Evolutionary conservation across 2,329 filamentous ascomycete species (phyloP), one percentile per base, ranked within the genome.

Genomic region (Monilinia vaccinii-corymbosi): DNA sequence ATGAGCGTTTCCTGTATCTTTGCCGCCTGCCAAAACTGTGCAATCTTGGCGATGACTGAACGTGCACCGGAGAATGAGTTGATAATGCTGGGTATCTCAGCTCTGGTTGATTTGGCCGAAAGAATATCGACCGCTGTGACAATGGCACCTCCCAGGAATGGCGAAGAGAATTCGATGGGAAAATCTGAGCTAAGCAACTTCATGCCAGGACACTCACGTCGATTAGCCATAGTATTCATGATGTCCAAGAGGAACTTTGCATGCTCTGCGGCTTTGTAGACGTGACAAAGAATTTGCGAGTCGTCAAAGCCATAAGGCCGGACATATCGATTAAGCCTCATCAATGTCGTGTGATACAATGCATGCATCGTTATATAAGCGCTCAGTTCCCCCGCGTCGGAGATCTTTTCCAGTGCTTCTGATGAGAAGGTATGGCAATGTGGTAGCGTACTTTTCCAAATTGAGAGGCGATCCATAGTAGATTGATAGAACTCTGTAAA

Each of bases 41-140:
- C 76, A 40, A 87, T 75, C 58, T 82, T 77, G 18, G 82, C 78
- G 21, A 89, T 72, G 14, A 81, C 77, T 9, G 77, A 75, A 40
- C 82, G 72, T 0, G 80, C 81, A 36, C 78, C 76, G 21, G 75
- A 73, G 53, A 88, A 77, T 13, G 79, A 77, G 11, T 80, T 76
- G 42, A 87, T 76, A 31, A 81, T 75, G 13, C 76, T 74, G 1
- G 77, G 70, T 13, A 88, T 70, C 14, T 79, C 75, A 0, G 76
- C 72, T 8, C 85, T 70, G 0, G 76, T 69, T 1, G 85, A 83
- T 6, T 79, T 81, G 0, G 85, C 81, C 14, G 82, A 82, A 59
- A 89, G 75, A 44, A 88, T 81, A 65, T 91, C 87, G 38, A 86
- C 76, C 0, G 86, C 85, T 51, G 84, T 79, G 38, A 85, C 75